Evolutionary conservation across 2,329 filamentous ascomycete species (phyloP), one percentile per base, ranked within the genome.

Genomic region (Orbilia oligospora): DNA sequence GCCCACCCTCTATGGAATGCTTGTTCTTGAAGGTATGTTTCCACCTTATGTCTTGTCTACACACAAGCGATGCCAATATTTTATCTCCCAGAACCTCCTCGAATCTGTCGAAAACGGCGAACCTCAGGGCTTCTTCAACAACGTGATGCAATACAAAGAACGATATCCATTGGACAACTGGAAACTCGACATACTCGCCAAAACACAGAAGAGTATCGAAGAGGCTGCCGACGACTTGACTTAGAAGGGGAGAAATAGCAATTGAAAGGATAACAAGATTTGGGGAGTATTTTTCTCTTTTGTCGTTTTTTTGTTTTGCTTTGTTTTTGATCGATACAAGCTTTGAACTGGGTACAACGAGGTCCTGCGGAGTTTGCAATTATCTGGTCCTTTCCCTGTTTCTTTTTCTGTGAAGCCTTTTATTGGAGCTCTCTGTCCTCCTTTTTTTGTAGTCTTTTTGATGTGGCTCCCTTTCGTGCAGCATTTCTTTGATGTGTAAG

Each of bases 161-260:
- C 88, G 97, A 86, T 96, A 91, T 86, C 96, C 96, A 87, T 86
- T 98, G 83, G 94, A 97, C 84, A 96, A 95, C 87, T 98, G 95
- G 95, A 97, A 97, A 48, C 38, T 68, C 30, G 46, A 72, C 18
- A 30, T 78, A 6, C 68, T 78, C 14, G 55, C 20, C 2, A 49
- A 69, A 38, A 69, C 68, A 18, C 51, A 68, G 22, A 49, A 72
- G 33, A 24, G 18, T 5, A 78, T 78, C 20, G 53, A 63, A 22
- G 91, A 97, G 93, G 33, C 56, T 18, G 64, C 93, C 91, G 36
- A 87, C 97, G 73, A 85, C 97, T 80, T 86, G 97, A 83, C 89
- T 90, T 66, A 61, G 30, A 61, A n/a, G 33, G 44, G 3, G 36
- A 14, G 2, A 2, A 14, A n/a, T n/a, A n/a, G n/a, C n/a, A n/a